phyloP scores from a whole-genome alignment of 1,284 basidiomycete species.

The Phylloporus sp. region DNA sequence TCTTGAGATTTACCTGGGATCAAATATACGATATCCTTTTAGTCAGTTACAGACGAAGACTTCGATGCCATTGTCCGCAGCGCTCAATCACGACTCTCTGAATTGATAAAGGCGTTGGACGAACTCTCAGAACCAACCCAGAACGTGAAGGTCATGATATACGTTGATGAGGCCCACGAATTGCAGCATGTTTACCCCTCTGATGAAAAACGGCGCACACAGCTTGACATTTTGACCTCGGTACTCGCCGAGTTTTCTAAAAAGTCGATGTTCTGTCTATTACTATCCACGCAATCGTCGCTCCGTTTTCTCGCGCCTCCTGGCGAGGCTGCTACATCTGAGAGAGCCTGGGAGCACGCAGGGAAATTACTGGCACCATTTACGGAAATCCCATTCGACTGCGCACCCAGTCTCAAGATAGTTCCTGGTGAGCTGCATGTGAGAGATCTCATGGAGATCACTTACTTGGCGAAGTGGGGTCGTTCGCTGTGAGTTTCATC shows the following conservation, averaged over 20 bases:
- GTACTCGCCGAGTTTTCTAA: neutral
- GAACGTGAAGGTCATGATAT: neutral
- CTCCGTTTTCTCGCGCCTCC: neutral
- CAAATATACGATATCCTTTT: neutral
- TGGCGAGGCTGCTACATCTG: neutral
- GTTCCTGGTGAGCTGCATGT: neutral
- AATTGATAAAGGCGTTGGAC: neutral
- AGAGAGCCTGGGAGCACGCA: neutral
- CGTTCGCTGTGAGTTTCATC: neutral
- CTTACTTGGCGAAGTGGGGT: too few relatives aligned
- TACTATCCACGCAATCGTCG: neutral
- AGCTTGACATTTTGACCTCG: neutral
- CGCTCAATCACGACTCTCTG: neutral
- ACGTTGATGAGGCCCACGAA: neutral
- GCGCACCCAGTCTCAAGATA: neutral
- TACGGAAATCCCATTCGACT: neutral
- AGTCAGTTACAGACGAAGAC: neutral
- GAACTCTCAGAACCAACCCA: neutral
- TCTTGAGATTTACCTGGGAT: neutral
- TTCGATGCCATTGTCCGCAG: neutral
- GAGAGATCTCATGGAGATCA: neutral
- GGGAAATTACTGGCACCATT: too few relatives aligned
- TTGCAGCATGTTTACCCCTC: too few relatives aligned
- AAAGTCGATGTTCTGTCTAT: neutral
- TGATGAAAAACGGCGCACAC: neutral